Percentiles rank a stretch among this genome's conserved stretches.
Evolutionary conservation across 306 rosid genomes (phyloP).

Genomic region (Dryas octopetala): DNA sequence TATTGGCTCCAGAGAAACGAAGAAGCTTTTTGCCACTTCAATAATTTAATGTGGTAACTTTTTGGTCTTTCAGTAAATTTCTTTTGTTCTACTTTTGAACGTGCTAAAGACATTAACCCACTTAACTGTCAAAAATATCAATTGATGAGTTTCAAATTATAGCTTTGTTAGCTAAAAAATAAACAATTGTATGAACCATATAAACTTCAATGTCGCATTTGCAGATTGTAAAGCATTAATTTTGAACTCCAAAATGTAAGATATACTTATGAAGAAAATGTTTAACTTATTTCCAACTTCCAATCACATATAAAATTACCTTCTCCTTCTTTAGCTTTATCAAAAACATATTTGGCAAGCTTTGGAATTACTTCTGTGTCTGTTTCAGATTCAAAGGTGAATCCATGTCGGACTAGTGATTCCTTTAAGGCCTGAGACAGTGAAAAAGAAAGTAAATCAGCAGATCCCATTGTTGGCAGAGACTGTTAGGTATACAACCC

Average conservation of each 20-base stretch:
- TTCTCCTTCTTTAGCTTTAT: slow-evolving; percentile 75
- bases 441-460: slow-evolving; percentile 21
- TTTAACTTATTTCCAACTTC: not conserved
- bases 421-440: slow-evolving; percentile 82
- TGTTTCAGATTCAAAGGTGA: slow-evolving; percentile 83
- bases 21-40: not conserved
- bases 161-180: not conserved
- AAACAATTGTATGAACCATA: not conserved
- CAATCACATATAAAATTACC: slow-evolving; percentile 39
- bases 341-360: slow-evolving; percentile 91
- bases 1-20: not conserved
- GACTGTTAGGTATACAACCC: not conserved
- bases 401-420: slow-evolving; percentile 78
- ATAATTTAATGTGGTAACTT: not conserved
- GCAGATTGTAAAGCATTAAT: not conserved
- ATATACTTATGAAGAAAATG: slow-evolving; percentile 4
- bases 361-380: slow-evolving; percentile 98
- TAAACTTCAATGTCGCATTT: not conserved
- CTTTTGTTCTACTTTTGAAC: not conserved
- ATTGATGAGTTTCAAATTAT: not conserved
- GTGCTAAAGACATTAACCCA: not conserved
- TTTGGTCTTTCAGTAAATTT: not conserved
- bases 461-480: not conserved
- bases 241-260: not conserved
- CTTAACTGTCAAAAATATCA: not conserved